phyloP scores from a whole-genome alignment of 345 rosid genomes.

The Ceriops zippeliana region DNA sequence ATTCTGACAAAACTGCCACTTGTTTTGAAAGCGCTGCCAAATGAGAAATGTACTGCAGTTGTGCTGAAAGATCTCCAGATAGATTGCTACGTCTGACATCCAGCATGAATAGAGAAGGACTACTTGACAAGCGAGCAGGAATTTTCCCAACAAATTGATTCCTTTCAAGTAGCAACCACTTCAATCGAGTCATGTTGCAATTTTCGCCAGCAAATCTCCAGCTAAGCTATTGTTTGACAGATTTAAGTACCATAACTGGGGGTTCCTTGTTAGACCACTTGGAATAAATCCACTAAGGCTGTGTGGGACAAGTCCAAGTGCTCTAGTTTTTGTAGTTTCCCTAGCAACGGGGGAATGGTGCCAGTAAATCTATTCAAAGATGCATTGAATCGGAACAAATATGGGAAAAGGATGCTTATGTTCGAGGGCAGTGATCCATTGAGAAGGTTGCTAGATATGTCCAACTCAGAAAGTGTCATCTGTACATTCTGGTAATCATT shows the following conservation, averaged over 20 bases:
- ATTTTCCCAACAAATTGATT: conserved; percentile 14
- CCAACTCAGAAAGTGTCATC: conserved; percentile 1
- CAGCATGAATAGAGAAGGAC: conserved; percentile 5
- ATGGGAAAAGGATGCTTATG: conserved; percentile 3
- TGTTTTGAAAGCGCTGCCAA: neutral
- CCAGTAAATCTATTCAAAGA: conserved; percentile 13
- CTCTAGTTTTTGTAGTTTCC: neutral
- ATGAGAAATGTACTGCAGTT: neutral
- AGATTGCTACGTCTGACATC: conserved; percentile 12
- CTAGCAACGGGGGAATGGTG: conserved; percentile 13
- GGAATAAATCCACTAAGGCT: conserved; percentile 14
- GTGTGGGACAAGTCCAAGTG: conserved; percentile 17
- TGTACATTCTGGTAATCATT: neutral
- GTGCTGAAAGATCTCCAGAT: conserved; percentile 7
- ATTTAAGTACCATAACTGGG: conserved; percentile 19
- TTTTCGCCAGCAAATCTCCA: conserved; percentile 10
- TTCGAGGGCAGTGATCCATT: conserved; percentile 8
- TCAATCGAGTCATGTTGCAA: conserved; percentile 14
- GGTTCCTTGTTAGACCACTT: conserved; percentile 8
- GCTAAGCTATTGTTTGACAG: conserved; percentile 22
- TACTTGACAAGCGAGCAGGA: conserved; percentile 13
- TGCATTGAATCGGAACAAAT: conserved; percentile 14
- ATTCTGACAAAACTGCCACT: neutral
- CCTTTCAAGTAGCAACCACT: conserved; percentile 11
- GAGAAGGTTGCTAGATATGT: conserved; percentile 16